Conservation (phyloP, 2,329 filamentous ascomycete genomes). For the Penicillium psychrosexuale region DNA sequence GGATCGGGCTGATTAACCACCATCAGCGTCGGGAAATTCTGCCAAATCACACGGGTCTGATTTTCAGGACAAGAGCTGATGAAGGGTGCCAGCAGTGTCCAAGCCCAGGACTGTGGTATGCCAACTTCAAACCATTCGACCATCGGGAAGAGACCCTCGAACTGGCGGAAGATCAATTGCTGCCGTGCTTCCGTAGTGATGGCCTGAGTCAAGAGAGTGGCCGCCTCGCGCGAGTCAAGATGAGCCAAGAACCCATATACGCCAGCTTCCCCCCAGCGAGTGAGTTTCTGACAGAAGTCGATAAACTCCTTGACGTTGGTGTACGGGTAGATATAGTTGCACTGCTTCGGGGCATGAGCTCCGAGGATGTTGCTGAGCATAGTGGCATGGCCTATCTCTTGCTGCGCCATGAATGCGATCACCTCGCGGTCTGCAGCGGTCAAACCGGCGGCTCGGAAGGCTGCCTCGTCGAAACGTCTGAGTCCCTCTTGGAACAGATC, state of each 20-base stretch:
- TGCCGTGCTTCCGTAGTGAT: constrained; percentile 78
- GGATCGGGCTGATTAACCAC: constrained; percentile 76
- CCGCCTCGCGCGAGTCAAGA: constrained; percentile 71
- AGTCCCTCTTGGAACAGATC: constrained; percentile 78
- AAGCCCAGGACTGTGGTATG: constrained; percentile 79
- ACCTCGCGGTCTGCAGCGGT: constrained; percentile 66
- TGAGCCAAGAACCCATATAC: constrained; percentile 80
- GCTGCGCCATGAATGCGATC: constrained; percentile 72
- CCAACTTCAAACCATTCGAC: constrained; percentile 78
- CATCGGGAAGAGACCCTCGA: constrained; percentile 75
- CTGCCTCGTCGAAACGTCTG: constrained; percentile 62
- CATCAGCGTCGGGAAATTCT: constrained; percentile 73
- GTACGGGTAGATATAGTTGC: constrained; percentile 79
- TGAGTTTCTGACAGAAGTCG: constrained; percentile 84
- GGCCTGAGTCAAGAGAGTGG: constrained; percentile 68
- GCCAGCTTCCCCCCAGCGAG: constrained; percentile 73
- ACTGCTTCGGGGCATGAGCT: constrained; percentile 65
- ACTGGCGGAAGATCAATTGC: constrained; percentile 81
- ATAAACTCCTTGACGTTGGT: constrained; percentile 71
- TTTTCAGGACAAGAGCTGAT: constrained; percentile 71
- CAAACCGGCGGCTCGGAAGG: constrained; percentile 68
- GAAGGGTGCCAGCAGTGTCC: constrained; percentile 77
- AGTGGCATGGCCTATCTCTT: constrained; percentile 75
- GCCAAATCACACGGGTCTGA: constrained; percentile 74
- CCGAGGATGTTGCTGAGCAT: constrained; percentile 76